These are phyloP conservation scores for Cladorrhinum sp. DNA, from an alignment of 2,329 filamentous ascomycete species.

Conservation along the genomic window DNA sequence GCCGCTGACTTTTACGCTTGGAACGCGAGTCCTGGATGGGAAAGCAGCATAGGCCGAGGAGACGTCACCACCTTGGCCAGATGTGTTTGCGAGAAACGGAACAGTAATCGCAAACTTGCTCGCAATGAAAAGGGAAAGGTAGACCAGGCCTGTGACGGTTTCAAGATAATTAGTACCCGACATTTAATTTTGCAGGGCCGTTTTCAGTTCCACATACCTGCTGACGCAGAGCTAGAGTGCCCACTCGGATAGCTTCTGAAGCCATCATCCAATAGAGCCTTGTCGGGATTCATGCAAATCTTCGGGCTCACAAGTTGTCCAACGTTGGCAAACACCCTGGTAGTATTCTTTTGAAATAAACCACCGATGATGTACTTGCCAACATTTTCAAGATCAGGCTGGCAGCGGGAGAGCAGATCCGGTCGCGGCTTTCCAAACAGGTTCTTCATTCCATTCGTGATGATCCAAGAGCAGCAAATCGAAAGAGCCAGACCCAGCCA, in stretches of 20 bases:
- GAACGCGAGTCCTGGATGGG: slow-evolving; percentile 63
- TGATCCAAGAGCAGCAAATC: slow-evolving; percentile 69
- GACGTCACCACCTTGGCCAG: slow-evolving; percentile 41
- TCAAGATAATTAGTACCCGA: not conserved
- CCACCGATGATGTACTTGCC: slow-evolving; percentile 61
- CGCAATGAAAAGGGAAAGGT: slow-evolving; percentile 82
- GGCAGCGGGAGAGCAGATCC: slow-evolving; percentile 76
- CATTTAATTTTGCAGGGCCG: not conserved
- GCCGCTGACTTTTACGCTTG: slow-evolving; percentile 39
- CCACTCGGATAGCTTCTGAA: slow-evolving; percentile 83
- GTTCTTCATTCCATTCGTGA: slow-evolving; percentile 84
- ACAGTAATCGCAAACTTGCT: slow-evolving; percentile 75
- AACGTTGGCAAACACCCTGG: slow-evolving; percentile 36
- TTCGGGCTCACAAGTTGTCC: slow-evolving; percentile 69
- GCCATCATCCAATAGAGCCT: slow-evolving; percentile 65
- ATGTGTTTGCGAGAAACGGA: slow-evolving; percentile 60
- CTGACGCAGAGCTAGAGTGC: slow-evolving; percentile 43
- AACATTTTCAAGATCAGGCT: slow-evolving; percentile 68
- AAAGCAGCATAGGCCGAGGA: slow-evolving; percentile 61
- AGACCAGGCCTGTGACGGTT: slow-evolving; percentile 67
- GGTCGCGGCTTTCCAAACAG: slow-evolving; percentile 69
- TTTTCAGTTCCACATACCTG: slow-evolving; percentile 51
- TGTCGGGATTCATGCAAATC: slow-evolving; percentile 70
- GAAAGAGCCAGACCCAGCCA: slow-evolving; percentile 79
- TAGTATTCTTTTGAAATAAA: slow-evolving; percentile 41